A percentile compares a stretch with the other conserved stretches of the same genome.
These are phyloP conservation scores for Trametes punicea DNA, from an alignment of 768 basidiomycete species.

Conservation along the genomic window DNA sequence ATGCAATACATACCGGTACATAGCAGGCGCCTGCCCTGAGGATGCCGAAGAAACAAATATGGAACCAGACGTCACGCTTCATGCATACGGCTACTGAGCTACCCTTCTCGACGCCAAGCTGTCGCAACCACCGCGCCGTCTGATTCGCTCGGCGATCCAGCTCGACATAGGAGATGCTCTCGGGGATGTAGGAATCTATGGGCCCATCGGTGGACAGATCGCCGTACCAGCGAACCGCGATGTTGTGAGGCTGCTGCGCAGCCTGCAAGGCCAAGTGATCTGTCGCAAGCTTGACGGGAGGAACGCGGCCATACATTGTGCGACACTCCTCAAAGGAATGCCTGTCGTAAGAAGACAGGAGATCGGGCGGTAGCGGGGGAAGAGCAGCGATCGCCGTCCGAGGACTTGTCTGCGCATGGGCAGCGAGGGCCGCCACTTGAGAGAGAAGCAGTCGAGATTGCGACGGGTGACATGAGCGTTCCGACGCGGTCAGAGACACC, in stretches of 20 bases:
- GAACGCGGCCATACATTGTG: conserved; percentile 9
- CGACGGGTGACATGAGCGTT: conserved; percentile 14
- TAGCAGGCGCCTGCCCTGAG: conserved; percentile 50
- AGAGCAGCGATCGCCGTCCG: background rate
- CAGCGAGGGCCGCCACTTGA: conserved; percentile 12
- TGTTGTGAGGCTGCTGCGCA: background rate
- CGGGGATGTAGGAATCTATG: background rate
- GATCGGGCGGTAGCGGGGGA: background rate
- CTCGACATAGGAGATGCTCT: conserved; percentile 33
- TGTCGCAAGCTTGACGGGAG: conserved; percentile 7
- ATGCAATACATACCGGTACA: conserved; percentile 39
- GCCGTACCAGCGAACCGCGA: conserved; percentile 19
- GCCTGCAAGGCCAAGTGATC: conserved; percentile 11
- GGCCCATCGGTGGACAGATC: conserved; percentile 15
- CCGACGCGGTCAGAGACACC: conserved; percentile 11
- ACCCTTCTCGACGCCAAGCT: conserved; percentile 33
- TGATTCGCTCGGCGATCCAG: conserved; percentile 38
- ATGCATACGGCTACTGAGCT: conserved; percentile 46
- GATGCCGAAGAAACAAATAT: conserved; percentile 41
- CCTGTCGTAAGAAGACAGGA: conserved; percentile 12
- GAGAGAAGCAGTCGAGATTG: conserved; percentile 11
- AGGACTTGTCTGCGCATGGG: background rate
- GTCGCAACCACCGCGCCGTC: conserved; percentile 41
- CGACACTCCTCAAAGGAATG: conserved; percentile 6
- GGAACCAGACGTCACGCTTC: conserved; percentile 40